Percentiles rank a stretch among this genome's conserved stretches.
Conservation (phyloP, 352 stramenopile genomes). For the Aphanomyces stellatus region DNA sequence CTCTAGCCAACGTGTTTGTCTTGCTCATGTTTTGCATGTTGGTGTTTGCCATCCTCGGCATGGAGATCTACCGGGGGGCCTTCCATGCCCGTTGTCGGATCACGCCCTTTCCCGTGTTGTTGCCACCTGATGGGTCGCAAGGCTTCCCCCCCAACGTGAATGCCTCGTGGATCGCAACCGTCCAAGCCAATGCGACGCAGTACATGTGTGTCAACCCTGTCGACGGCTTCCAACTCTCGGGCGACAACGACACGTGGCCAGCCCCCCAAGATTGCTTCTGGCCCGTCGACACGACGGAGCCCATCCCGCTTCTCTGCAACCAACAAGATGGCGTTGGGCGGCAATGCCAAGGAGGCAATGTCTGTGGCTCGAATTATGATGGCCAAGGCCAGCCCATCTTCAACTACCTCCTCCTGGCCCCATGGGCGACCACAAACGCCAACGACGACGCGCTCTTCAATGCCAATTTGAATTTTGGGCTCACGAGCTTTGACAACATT, state of each 20-base stretch:
- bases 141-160: constrained; percentile 24
- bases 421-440: constrained; percentile 24
- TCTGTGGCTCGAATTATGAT: constrained; percentile 65
- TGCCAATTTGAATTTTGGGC: constrained; percentile 74
- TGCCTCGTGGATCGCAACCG: constrained; percentile 46
- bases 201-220: constrained; percentile 41
- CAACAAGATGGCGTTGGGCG: constrained; percentile 39
- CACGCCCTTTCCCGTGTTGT: constrained; percentile 58
- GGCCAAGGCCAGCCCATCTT: constrained; percentile 56
- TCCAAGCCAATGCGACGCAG: constrained; percentile 27
- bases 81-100: constrained; percentile 78
- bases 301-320: constrained; percentile 48
- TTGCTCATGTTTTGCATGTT: constrained; percentile 86
- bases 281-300: constrained; percentile 79
- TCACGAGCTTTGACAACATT: constrained; percentile 92
- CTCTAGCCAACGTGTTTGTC: constrained; percentile 81
- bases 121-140: constrained; percentile 25
- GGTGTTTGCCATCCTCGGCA: constrained; percentile 86
- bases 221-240: constrained; percentile 10
- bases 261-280: constrained; percentile 83
- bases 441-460: constrained; percentile 49
- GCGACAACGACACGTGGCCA: constrained; percentile 45
- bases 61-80: constrained; percentile 79
- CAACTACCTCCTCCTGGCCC: constrained; percentile 14
- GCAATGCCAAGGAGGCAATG: constrained; percentile 28